Conservation (phyloP, 371 early-diverging fungal species). For the Batkoa obscura region DNA sequence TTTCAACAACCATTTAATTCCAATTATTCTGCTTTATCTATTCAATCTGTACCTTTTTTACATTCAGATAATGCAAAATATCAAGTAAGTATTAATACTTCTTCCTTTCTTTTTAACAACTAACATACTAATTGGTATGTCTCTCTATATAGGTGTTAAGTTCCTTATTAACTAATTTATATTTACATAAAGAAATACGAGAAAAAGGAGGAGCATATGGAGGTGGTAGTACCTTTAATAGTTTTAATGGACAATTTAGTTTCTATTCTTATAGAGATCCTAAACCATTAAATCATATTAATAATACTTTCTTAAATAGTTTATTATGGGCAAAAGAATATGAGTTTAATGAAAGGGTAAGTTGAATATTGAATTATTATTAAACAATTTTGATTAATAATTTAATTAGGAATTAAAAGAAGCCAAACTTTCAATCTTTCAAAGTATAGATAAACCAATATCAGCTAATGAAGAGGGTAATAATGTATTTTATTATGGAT, state of each 20-base stretch:
- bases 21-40: slow-evolving; percentile 58
- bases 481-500: slow-evolving; percentile 21
- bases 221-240: slow-evolving; percentile 58
- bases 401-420: slow-evolving; percentile 49
- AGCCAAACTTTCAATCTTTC: slow-evolving; percentile 82
- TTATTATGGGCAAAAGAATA: slow-evolving; percentile 42
- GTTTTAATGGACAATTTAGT: slow-evolving; percentile 57
- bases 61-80: neutral
- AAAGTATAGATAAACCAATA: slow-evolving; percentile 61
- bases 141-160: slow-evolving; percentile 27
- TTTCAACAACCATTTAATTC: slow-evolving; percentile 43
- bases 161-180: slow-evolving; percentile 62
- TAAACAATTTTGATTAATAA: too few relatives aligned
- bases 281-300: slow-evolving; percentile 45
- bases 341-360: slow-evolving; percentile 20
- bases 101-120: neutral
- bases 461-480: slow-evolving; percentile 73
- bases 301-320: slow-evolving; percentile 34
- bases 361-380: neutral
- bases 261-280: slow-evolving; percentile 93
- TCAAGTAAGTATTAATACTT: slow-evolving; percentile 10
- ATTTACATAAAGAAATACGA: slow-evolving; percentile 81
- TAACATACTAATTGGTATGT: too few relatives aligned
- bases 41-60: slow-evolving; percentile 44
- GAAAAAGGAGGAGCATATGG: slow-evolving; percentile 96